Evolutionary conservation across 1,139 yeast genomes (phyloP).

Genomic region (Hansenula lynferdii): DNA sequence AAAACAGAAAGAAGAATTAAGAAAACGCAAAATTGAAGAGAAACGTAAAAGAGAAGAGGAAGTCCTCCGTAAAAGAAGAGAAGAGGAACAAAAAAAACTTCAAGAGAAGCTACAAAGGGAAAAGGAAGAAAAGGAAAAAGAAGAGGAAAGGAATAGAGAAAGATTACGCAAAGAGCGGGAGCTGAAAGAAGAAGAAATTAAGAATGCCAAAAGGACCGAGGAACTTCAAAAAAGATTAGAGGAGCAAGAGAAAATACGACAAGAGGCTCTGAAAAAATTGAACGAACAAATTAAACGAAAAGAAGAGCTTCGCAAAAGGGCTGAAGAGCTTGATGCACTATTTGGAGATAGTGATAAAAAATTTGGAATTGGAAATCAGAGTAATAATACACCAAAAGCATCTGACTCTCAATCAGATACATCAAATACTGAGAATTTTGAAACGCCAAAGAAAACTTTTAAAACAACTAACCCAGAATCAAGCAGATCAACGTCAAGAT

Average conservation of each 20-base stretch:
- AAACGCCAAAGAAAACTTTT: no score
- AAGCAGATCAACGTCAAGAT: no score
- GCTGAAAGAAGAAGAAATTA: conserved; percentile 2
- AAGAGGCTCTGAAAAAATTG: background rate
- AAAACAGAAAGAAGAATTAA: conserved; percentile 3
- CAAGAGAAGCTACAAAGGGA: conserved; percentile 1
- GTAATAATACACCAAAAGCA: no score
- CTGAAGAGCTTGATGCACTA: background rate
- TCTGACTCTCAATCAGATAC: no score
- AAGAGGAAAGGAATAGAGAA: conserved; percentile 3
- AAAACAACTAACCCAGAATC: no score
- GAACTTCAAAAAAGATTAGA: conserved; percentile 1
- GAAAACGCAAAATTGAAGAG: conserved; percentile 2
- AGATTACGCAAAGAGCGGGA: conserved; percentile 6
- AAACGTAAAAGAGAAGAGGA: background rate
- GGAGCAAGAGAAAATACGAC: conserved; percentile 2
- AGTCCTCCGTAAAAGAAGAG: conserved; percentile 1
- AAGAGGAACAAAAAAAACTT: conserved; percentile 2
- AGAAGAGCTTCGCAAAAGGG: background rate
- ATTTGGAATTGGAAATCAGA: no score
- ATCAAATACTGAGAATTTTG: no score
- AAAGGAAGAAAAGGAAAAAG: conserved; percentile 2
- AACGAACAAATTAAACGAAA: background rate
- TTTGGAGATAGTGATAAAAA: background rate
- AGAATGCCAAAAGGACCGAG: conserved; percentile 6